Conservation (phyloP, 805 yeast species). For the Ogataea corticis region DNA sequence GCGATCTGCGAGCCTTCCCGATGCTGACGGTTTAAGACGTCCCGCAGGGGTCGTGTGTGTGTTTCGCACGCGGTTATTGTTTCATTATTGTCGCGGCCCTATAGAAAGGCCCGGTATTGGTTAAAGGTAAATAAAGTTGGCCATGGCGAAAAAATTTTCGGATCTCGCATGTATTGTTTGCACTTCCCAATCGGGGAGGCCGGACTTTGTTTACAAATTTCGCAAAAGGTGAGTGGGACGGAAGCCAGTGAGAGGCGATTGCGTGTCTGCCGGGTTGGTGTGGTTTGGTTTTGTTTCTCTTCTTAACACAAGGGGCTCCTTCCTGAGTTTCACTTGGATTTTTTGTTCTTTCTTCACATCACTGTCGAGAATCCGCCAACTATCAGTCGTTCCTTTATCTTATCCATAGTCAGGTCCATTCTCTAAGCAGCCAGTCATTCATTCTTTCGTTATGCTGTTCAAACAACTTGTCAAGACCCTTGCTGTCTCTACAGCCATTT, state of each 20-base stretch:
- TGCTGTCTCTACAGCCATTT: constrained; percentile 48
- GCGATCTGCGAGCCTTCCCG: background rate
- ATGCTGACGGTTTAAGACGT: background rate
- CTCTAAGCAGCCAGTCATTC: constrained; percentile 8
- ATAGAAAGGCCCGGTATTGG: constrained; percentile 1
- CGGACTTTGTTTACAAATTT: constrained; percentile 4
- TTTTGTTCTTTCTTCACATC: background rate
- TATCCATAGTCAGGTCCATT: constrained; percentile 9
- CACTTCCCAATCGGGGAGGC: constrained; percentile 3
- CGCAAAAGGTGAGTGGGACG: background rate
- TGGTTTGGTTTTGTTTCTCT: background rate
- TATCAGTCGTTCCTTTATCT: constrained; percentile 19
- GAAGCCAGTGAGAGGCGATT: background rate
- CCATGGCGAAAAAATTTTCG: constrained; percentile 3
- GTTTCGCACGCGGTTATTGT: background rate
- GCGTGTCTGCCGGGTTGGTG: background rate
- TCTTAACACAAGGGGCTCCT: constrained; percentile 13
- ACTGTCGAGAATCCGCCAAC: constrained; percentile 17
- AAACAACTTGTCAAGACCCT: constrained; percentile 42
- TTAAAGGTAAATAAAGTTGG: constrained; percentile 3
- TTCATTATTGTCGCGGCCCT: background rate
- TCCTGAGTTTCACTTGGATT: too few relatives aligned
- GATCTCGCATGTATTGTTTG: constrained; percentile 4
- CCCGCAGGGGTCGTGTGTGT: background rate
- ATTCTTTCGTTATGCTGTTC: constrained; percentile 26